phyloP scores from a whole-genome alignment of 2,329 filamentous ascomycete genomes.

The Sporothrix phasma region DNA sequence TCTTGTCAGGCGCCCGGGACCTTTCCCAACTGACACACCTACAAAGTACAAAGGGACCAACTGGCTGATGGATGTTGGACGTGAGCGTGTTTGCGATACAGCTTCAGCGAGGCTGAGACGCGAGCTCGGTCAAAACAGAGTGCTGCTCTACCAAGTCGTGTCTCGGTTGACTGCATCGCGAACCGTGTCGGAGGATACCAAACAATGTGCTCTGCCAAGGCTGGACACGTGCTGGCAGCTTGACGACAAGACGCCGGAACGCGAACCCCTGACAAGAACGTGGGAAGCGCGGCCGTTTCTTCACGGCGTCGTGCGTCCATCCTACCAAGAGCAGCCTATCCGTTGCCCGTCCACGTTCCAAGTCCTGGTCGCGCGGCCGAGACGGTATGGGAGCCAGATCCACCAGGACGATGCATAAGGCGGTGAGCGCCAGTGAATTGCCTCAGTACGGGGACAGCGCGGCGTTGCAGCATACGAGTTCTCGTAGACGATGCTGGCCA shows the following conservation, averaged over 20 bases:
- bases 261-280: not conserved
- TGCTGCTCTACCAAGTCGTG: too few species aligned
- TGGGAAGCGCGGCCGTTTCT: too few species aligned
- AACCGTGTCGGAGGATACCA: not conserved
- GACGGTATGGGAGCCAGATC: not conserved
- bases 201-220: conserved; percentile 8
- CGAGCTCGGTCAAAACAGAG: too few species aligned
- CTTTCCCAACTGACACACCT: not conserved
- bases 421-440: too few species aligned
- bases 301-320: too few species aligned
- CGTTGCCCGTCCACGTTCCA: not conserved
- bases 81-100: not conserved
- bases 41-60: too few species aligned
- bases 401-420: too few species aligned
- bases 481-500: not conserved
- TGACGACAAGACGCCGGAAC: not conserved
- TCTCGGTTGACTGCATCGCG: too few species aligned
- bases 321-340: not conserved
- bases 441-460: too few species aligned
- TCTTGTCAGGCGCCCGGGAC: not conserved
- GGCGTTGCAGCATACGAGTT: not conserved
- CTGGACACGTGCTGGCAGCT: not conserved
- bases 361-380: conserved; percentile 3
- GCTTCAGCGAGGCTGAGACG: not conserved
- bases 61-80: not conserved